Conservation (phyloP, 768 basidiomycete genomes). For the Mrakia blollopis region DNA sequence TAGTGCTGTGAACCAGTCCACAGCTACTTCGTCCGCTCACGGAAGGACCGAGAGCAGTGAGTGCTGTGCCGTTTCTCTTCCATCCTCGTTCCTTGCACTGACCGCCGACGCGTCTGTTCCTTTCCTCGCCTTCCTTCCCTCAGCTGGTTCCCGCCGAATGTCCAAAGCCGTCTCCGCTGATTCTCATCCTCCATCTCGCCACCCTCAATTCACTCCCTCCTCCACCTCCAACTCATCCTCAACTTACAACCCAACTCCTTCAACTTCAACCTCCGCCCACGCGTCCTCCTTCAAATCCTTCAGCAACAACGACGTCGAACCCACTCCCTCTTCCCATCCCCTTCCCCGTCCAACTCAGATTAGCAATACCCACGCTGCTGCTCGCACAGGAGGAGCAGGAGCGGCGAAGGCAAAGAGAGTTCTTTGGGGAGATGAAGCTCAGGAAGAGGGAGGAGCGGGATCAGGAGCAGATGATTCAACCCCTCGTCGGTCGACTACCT, state of each 20-base stretch:
- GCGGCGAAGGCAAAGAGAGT: neutral
- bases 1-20: neutral
- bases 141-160: neutral
- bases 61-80: neutral
- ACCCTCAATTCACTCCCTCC: neutral
- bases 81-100: neutral
- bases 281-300: neutral
- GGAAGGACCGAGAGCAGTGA: neutral
- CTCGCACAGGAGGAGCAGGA: neutral
- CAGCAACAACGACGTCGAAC: neutral
- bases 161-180: neutral
- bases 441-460: neutral
- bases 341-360: neutral
- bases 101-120: neutral
- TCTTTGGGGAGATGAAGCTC: neutral
- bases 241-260: neutral
- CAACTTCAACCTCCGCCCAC: neutral
- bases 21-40: neutral
- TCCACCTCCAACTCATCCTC: neutral
- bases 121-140: neutral
- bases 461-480: neutral
- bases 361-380: neutral
- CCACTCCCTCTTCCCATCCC: neutral
- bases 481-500: neutral
- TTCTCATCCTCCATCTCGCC: neutral